Conservation (phyloP, 2,329 filamentous ascomycete genomes). For the Ophiostoma australiae region DNA sequence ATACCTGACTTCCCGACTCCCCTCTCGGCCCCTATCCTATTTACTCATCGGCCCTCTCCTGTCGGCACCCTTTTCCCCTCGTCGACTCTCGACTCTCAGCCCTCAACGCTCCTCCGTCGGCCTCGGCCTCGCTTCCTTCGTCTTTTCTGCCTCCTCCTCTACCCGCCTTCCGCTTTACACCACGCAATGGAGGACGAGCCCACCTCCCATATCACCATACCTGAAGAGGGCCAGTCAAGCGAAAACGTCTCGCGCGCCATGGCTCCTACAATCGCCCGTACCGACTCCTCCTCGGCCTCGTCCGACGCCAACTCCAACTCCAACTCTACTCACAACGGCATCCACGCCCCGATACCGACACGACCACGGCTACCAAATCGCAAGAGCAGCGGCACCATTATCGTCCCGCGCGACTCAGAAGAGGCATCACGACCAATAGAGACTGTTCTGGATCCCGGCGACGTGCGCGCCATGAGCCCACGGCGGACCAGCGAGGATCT, state of each 20-base stretch:
- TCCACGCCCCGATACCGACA: conserved; percentile 49
- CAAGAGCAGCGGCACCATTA: conserved; percentile 76
- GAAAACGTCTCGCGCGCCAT: neutral
- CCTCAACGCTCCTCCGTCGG: neutral
- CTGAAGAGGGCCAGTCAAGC: conserved; percentile 13
- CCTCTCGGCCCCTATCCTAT: neutral
- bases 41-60: neutral
- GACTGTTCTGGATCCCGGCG: conserved; percentile 74
- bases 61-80: neutral
- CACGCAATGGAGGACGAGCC: conserved; percentile 15
- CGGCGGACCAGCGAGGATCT: conserved; percentile 85
- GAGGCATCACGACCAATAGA: conserved; percentile 66
- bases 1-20: neutral
- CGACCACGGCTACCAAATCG: conserved; percentile 67
- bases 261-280: conserved; percentile 22
- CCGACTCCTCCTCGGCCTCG: conserved; percentile 36
- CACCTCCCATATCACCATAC: conserved; percentile 16
- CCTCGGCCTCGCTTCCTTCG: conserved; percentile 3
- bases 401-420: conserved; percentile 67
- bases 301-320: conserved; percentile 26
- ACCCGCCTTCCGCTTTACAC: neutral
- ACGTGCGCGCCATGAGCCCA: conserved; percentile 92
- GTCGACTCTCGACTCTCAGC: neutral
- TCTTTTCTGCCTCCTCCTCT: neutral
- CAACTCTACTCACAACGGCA: conserved; percentile 31